Percentiles rank a stretch among this genome's conserved stretches.
Evolutionary conservation across 306 rosid species (phyloP).

Genomic region (Cicer yamashitae): DNA sequence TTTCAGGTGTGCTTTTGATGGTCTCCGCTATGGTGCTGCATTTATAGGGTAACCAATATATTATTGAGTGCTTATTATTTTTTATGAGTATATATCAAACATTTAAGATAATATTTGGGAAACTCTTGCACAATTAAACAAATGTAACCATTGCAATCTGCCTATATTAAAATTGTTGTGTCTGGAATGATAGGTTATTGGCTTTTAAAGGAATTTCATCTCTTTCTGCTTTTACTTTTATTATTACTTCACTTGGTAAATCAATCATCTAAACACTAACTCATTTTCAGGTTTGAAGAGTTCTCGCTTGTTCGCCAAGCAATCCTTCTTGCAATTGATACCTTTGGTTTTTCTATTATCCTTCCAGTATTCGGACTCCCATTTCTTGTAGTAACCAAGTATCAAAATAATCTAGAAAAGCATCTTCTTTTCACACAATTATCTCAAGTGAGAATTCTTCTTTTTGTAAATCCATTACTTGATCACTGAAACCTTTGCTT

Average conservation of each 20-base stretch:
- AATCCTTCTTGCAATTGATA: slow-evolving; percentile 81
- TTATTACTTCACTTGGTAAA: slow-evolving; percentile 20
- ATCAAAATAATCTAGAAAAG: slow-evolving; percentile 49
- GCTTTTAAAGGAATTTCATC: slow-evolving; percentile 12
- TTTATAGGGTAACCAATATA: slow-evolving; percentile 77
- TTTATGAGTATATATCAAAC: slow-evolving; percentile 2
- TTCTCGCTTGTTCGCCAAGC: slow-evolving; percentile 86
- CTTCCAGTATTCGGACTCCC: slow-evolving; percentile 90
- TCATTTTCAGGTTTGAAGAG: slow-evolving; percentile 86
- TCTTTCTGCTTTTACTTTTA: slow-evolving; percentile 10
- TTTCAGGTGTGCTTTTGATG: slow-evolving; percentile 98
- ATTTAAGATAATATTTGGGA: slow-evolving; percentile 29
- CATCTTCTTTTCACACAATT: slow-evolving; percentile 56
- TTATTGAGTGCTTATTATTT: slow-evolving; percentile 16
- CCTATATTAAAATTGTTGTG: slow-evolving; percentile 10
- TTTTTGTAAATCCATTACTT: slow-evolving; percentile 19
- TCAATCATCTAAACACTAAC: slow-evolving; percentile 32
- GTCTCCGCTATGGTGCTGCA: slow-evolving; percentile 96
- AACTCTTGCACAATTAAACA: slow-evolving; percentile 10
- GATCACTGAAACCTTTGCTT: slow-evolving; percentile 41
- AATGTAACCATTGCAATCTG: slow-evolving; percentile 18
- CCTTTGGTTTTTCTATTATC: slow-evolving; percentile 89
- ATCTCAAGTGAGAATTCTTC: slow-evolving; percentile 69
- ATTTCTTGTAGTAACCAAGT: slow-evolving; percentile 61
- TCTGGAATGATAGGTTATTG: slow-evolving; percentile 31